phyloP scores from a whole-genome alignment of 805 yeast genomes.

The Saccharomycopsis sp. region DNA sequence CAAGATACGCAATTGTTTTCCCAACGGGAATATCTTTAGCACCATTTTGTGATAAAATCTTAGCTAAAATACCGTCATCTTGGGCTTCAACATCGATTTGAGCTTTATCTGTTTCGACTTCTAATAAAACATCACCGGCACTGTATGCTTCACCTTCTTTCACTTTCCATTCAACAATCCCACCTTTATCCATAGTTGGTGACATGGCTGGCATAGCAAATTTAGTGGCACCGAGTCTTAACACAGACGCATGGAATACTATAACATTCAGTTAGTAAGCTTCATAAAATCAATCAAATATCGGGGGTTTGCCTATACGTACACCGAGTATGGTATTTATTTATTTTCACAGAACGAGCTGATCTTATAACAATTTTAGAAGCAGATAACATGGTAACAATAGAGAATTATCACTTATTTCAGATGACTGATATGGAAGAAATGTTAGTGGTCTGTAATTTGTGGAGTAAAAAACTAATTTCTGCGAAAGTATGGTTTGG shows the following conservation, averaged over 20 bases:
- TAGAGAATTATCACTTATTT: too few species aligned
- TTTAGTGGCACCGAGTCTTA: slow-evolving; percentile 26
- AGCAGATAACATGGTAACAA: too few species aligned
- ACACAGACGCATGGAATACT: slow-evolving; percentile 21
- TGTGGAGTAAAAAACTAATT: too few species aligned
- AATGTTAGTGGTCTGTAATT: too few species aligned
- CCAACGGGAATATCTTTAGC: slow-evolving; percentile 75
- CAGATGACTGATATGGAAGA: too few species aligned
- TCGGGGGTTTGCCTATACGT: too few species aligned
- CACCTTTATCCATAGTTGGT: slow-evolving; percentile 97
- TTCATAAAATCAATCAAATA: too few species aligned
- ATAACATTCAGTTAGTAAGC: too few species aligned
- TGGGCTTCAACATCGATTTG: slow-evolving; percentile 78
- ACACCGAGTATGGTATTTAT: too few species aligned
- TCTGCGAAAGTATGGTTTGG: too few species aligned
- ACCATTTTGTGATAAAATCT: slow-evolving; percentile 62
- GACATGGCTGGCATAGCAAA: slow-evolving; percentile 98
- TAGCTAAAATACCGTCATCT: slow-evolving; percentile 86
- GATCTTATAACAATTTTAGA: too few species aligned
- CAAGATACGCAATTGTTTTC: slow-evolving; percentile 77
- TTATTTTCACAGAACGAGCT: too few species aligned
- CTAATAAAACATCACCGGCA: slow-evolving; percentile 76
- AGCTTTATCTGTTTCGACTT: slow-evolving; percentile 83
- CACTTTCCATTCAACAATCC: slow-evolving; percentile 80
- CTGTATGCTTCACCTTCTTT: slow-evolving; percentile 63